Percentiles rank a stretch among this genome's conserved stretches.
phyloP scores from a whole-genome alignment of 2,329 filamentous ascomycete species.

The Erysiphe neolycopersici region DNA sequence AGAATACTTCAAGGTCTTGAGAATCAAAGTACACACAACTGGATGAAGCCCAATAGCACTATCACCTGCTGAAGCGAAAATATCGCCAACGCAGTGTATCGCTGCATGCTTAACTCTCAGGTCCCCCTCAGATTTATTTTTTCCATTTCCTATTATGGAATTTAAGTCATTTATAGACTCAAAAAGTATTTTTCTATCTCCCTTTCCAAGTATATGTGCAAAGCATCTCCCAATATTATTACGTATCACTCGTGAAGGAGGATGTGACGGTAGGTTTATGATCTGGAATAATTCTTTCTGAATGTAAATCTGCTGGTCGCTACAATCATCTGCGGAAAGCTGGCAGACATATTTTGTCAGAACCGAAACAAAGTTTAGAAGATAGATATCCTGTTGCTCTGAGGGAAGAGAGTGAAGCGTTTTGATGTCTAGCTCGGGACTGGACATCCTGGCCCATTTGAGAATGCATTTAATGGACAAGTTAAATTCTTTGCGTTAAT shows the following conservation, averaged over 20 bases:
- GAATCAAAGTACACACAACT: constrained; percentile 39
- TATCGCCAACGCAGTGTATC: constrained; percentile 59
- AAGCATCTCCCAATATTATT: constrained; percentile 73
- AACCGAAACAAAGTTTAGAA: constrained; percentile 67
- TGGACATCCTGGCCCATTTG: background rate
- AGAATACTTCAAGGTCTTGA: constrained; percentile 59
- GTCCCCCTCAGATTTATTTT: constrained; percentile 50
- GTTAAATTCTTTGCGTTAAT: background rate
- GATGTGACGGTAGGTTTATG: constrained; percentile 53
- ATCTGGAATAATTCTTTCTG: constrained; percentile 91
- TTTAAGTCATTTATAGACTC: constrained; percentile 83
- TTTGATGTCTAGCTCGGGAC: constrained; percentile 62
- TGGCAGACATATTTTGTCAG: constrained; percentile 54
- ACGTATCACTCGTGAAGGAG: constrained; percentile 66
- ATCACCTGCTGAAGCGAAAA: constrained; percentile 80
- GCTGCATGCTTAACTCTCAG: constrained; percentile 64
- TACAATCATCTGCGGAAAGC: constrained; percentile 54
- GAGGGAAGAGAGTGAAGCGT: constrained; percentile 74
- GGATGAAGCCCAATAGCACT: constrained; percentile 68
- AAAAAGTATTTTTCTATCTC: constrained; percentile 75
- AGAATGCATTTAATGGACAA: background rate
- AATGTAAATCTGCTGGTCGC: constrained; percentile 67
- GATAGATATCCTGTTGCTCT: constrained; percentile 87
- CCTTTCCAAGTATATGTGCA: constrained; percentile 54
- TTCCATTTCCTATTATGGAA: constrained; percentile 42